phyloP scores from a whole-genome alignment of 139 green algal species.

The Coelastrella sp. region DNA sequence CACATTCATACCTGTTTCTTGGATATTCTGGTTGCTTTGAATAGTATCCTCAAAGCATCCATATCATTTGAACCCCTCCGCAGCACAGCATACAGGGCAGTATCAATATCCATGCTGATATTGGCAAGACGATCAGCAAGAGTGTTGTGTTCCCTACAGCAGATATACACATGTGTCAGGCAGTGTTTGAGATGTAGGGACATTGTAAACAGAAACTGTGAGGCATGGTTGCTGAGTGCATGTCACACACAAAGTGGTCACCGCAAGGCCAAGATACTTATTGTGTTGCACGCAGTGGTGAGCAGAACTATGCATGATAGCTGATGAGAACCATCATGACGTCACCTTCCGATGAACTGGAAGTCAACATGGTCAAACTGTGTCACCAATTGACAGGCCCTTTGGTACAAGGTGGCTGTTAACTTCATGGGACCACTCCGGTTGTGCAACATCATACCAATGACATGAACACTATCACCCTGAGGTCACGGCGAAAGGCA shows the following conservation, averaged over 20 bases:
- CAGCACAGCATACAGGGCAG: constrained; percentile 36
- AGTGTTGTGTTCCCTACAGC: constrained; percentile 33
- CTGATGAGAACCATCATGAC: not conserved
- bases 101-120: constrained; percentile 49
- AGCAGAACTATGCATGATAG: too few species aligned
- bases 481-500: not conserved
- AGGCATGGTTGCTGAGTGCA: too few species aligned
- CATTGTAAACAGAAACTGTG: too few species aligned
- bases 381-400: not conserved
- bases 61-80: not conserved
- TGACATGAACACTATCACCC: constrained; percentile 26
- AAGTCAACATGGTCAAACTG: constrained; percentile 44
- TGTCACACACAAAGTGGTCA: too few species aligned
- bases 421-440: too few species aligned
- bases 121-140: constrained; percentile 39
- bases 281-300: too few species aligned
- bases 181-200: too few species aligned
- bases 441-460: constrained; percentile 16
- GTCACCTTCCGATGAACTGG: constrained; percentile 31
- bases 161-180: too few species aligned
- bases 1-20: constrained; percentile 23
- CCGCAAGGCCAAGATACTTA: too few species aligned
- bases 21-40: constrained; percentile 1
- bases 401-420: too few species aligned
- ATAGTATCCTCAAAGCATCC: not conserved